Percentiles rank a stretch among this genome's conserved stretches.
Evolutionary conservation across 2,329 filamentous ascomycete genomes (phyloP).

Genomic region (Neophaeococcomyces mojaviensis): DNA sequence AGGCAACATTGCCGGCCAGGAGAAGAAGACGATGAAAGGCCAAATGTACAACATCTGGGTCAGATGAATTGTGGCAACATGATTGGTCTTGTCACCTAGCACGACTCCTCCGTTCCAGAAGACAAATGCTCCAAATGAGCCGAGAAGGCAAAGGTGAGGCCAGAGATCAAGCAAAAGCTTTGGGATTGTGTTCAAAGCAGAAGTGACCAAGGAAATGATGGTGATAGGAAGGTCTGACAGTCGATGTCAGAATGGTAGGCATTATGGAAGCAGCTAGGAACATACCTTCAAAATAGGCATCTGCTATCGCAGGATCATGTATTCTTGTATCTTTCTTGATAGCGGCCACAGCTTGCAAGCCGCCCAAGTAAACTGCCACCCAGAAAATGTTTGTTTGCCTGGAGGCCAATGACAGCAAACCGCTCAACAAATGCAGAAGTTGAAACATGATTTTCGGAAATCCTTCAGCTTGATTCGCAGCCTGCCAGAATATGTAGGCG

Average conservation of each 20-base stretch:
- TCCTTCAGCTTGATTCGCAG: constrained; percentile 12
- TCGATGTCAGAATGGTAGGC: not conserved
- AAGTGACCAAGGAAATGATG: constrained; percentile 56
- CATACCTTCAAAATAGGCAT: constrained; percentile 45
- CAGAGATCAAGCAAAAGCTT: constrained; percentile 33
- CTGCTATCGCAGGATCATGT: constrained; percentile 43
- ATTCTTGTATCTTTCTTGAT: constrained; percentile 25
- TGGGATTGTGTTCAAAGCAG: constrained; percentile 30
- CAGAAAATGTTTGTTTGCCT: constrained; percentile 97
- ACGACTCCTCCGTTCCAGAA: constrained; percentile 86
- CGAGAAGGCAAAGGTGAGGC: constrained; percentile 53
- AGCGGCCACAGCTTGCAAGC: constrained; percentile 34
- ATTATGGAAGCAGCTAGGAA: not conserved
- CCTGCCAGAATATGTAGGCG: constrained; percentile 50
- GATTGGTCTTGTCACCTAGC: constrained; percentile 92
- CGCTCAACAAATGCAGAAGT: constrained; percentile 44
- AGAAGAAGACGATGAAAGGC: constrained; percentile 86
- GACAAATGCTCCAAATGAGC: constrained; percentile 66
- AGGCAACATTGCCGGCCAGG: constrained; percentile 64
- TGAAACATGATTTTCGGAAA: constrained; percentile 18
- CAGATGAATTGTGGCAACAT: constrained; percentile 79
- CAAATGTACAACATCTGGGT: constrained; percentile 94
- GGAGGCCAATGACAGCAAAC: constrained; percentile 63
- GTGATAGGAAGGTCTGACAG: constrained; percentile 23
- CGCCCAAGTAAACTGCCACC: constrained; percentile 53